Base-by-base conservation (phyloP, 768 basidiomycete genomes). In the Naganishia kalamii region DNA sequence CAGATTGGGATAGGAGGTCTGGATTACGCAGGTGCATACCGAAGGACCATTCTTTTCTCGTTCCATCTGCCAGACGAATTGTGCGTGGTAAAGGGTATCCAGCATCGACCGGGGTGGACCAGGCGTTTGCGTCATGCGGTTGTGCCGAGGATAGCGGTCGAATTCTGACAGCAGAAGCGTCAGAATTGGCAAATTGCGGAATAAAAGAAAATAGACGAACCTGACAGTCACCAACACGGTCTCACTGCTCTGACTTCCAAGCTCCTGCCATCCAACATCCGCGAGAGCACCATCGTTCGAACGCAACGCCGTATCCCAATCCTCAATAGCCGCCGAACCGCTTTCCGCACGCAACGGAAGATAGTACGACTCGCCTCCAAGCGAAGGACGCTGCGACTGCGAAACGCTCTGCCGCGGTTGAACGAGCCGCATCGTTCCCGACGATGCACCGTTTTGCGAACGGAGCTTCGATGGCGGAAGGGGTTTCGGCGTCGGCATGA, bases 141-240 rank as follows among this genome's bases (percentile, higher is more conserved):
- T 73, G 70, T 2, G 68, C 59, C 10, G 65, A 64, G 35, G 75
- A 74, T 8, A 72, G 70, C 15, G 76, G 76, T 61, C 75, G 71
- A 30, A 76, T 72, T 32, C 75, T 77, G 52, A 7, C 33, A 1
- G 4, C 21, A 27, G 27, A 29, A 27, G 60, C 63, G 59, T n/a
- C n/a, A n/a, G n/a, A n/a, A n/a, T n/a, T n/a, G n/a, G n/a, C n/a
- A n/a, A n/a, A 63, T 50, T 40, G 21, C 27, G 17, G 40, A n/a
- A 44, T 13, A 35, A 35, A 49, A 29, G 5, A 50, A n/a, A 33
- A 43, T 37, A 48, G 59, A 17, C 71, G 54, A 44, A 77, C 76
- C 76, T 59, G 29, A 77, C 74, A 59, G 76, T 73, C 4, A 77
- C 75, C 30, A 75, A 46, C 1, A 77, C 76, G n/a, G 73, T 70